Evolutionary conservation across 306 rosid genomes (phyloP), one percentile per base, ranked within the genome.

Genomic region (Trifolium pratense): DNA sequence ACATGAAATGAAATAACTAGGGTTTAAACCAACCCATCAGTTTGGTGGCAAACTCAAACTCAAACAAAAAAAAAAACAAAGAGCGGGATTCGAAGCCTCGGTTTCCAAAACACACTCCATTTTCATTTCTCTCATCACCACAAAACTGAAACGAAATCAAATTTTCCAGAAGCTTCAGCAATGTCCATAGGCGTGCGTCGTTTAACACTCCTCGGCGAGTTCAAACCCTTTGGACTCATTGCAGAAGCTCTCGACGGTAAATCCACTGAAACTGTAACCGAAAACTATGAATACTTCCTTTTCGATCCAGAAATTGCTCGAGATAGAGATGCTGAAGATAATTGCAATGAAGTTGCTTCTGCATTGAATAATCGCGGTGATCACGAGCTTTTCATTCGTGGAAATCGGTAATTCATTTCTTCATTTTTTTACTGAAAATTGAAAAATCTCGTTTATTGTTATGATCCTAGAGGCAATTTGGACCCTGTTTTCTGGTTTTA

Each of bases 241-340:
- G 98, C 97, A 49, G 98, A 93, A 86, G 93, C 96, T 52, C 87
- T 93, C 20, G 98, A 90, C 57, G 97, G 98, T 14, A 90, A 93
- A 79, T 83, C 89, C 51, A 68, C 85, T 10, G 92, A 86, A 68
- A 58, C 77, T 1, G 88, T 82, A 66, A 74, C 85, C 1, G 85
- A 90, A 32, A 84, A 93, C 78, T 93, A 89, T 81, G 88, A 87
- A 29, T 93, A 93, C 86, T 87, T 93, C 82, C 89, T 93, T 18
- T 93, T 93, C 85, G 92, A 93, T 39, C 86, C 96, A n/a, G 88
- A 85, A 75, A 75, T 71, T 48, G 85, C 88, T 73, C 85, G 93
- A 6, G 93, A 69, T 16, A 36, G 87, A 72, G 89, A 86, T 68
- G 91, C 86, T 34, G 82, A 87, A 43, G 92, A 85, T 26, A 75